These are phyloP conservation scores for Candida tropicalis DNA, from an alignment of 1,139 yeast species.

Conservation along the genomic window DNA sequence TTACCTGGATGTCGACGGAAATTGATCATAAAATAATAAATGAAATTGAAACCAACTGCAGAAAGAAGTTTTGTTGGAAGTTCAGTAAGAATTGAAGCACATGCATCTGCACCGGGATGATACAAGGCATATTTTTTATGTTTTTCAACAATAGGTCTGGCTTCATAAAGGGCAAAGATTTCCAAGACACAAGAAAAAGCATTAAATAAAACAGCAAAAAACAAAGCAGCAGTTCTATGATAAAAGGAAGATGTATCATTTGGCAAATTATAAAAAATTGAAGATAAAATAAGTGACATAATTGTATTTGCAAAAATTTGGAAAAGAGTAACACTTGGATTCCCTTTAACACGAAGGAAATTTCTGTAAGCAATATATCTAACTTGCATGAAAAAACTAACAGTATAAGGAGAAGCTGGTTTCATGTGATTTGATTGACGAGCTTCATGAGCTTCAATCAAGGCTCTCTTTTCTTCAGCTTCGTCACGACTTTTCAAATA, in stretches of 20 bases:
- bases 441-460: conserved; percentile 53
- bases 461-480: conserved; percentile 14
- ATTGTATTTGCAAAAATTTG: conserved; percentile 62
- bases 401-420: conserved; percentile 64
- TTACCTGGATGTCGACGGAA: conserved; percentile 61
- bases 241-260: conserved; percentile 53
- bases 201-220: conserved; percentile 59
- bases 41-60: conserved; percentile 47
- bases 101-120: conserved; percentile 66
- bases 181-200: conserved; percentile 62
- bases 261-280: conserved; percentile 60
- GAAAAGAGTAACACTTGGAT: conserved; percentile 63
- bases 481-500: conserved; percentile 16
- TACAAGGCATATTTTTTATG: conserved; percentile 66
- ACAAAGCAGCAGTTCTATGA: conserved; percentile 58
- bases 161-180: conserved; percentile 56
- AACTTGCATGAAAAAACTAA: conserved; percentile 66
- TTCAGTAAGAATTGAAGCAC: conserved; percentile 60
- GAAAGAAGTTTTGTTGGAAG: conserved; percentile 55
- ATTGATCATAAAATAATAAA: conserved; percentile 60
- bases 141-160: conserved; percentile 61
- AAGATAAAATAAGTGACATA: conserved; percentile 72
- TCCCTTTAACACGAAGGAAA: conserved; percentile 62
- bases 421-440: conserved; percentile 58
- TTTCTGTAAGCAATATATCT: conserved; percentile 64